phyloP scores from a whole-genome alignment of 805 yeast species.

The Saturnispora silvae region DNA sequence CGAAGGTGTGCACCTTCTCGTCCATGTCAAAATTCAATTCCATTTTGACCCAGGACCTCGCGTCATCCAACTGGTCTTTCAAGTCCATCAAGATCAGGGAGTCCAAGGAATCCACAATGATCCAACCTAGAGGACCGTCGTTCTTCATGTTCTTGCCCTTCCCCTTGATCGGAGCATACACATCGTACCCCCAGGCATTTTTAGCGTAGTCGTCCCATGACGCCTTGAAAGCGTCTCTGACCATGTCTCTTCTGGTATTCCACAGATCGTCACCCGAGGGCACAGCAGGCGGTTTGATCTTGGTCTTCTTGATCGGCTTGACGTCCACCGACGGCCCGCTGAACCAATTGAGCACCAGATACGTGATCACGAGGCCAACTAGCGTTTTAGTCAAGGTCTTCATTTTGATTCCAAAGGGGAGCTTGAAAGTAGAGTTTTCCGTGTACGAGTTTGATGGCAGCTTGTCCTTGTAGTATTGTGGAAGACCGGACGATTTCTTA shows the following conservation, averaged over 20 bases:
- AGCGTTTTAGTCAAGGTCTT: slow-evolving; percentile 35
- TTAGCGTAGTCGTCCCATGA: slow-evolving; percentile 69
- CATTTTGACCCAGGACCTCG: slow-evolving; percentile 64
- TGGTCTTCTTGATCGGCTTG: no score
- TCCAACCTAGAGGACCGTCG: slow-evolving; percentile 75
- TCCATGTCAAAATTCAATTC: slow-evolving; percentile 64
- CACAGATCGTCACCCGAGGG: slow-evolving; percentile 23
- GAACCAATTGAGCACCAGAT: slow-evolving; percentile 25
- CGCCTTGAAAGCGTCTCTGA: slow-evolving; percentile 56
- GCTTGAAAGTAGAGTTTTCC: neutral
- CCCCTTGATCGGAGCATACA: slow-evolving; percentile 58
- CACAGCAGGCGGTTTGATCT: neutral
- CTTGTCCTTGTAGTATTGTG: slow-evolving; percentile 43
- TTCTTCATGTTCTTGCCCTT: slow-evolving; percentile 67
- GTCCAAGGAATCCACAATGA: slow-evolving; percentile 79
- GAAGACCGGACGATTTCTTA: slow-evolving; percentile 23
- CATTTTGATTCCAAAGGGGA: slow-evolving; percentile 15
- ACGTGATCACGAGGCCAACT: slow-evolving; percentile 31
- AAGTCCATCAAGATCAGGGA: slow-evolving; percentile 71
- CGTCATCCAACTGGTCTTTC: slow-evolving; percentile 48
- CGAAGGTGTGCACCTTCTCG: slow-evolving; percentile 72
- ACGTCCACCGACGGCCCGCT: neutral
- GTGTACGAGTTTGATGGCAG: slow-evolving; percentile 11
- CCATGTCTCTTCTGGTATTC: slow-evolving; percentile 42
- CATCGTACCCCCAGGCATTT: slow-evolving; percentile 80